These are phyloP conservation scores for Carex cristatella DNA, from an alignment of 176 grass and related monocot species.

Conservation along the genomic window DNA sequence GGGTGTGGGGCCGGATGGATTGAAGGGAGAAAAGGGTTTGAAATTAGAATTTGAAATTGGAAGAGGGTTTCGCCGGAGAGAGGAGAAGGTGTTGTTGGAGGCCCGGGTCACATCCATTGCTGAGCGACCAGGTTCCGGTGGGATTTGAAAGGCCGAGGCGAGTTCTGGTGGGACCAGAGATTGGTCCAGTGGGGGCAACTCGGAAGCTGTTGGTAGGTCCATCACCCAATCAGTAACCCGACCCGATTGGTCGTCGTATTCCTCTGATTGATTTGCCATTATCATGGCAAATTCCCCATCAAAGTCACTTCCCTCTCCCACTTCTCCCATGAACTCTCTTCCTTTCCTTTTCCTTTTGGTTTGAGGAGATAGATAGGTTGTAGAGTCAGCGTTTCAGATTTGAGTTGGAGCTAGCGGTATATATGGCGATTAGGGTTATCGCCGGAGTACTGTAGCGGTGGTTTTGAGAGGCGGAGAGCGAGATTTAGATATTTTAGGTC, in stretches of 20 bases:
- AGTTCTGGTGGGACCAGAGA: constrained; percentile 55
- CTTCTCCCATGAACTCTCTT: constrained; percentile 8
- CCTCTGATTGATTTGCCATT: constrained; percentile 2
- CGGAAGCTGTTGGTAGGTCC: constrained; percentile 44
- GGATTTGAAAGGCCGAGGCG: constrained; percentile 74
- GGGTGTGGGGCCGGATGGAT: neutral
- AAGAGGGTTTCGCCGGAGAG: constrained; percentile 37
- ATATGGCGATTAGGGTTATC: neutral
- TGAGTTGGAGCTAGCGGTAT: neutral
- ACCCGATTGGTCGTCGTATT: constrained; percentile 17
- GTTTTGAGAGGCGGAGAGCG: neutral
- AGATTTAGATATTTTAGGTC: constrained; percentile 23
- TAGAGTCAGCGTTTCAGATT: neutral
- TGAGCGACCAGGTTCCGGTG: constrained; percentile 56
- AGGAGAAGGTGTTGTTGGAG: constrained; percentile 49
- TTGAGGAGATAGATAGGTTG: neutral
- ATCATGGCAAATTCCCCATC: constrained; percentile 15
- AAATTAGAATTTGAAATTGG: constrained; percentile 18
- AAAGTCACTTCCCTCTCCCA: constrained; percentile 43
- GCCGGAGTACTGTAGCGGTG: constrained; percentile 6
- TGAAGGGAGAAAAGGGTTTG: constrained; percentile 8
- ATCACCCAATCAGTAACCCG: constrained; percentile 68
- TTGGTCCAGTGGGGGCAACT: constrained; percentile 65
- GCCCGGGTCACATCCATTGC: constrained; percentile 63
- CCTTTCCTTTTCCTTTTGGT: neutral